Evolutionary conservation across 768 basidiomycete genomes (phyloP), one percentile per base, ranked within the genome.

Genomic region (Termitomyces sp.): DNA sequence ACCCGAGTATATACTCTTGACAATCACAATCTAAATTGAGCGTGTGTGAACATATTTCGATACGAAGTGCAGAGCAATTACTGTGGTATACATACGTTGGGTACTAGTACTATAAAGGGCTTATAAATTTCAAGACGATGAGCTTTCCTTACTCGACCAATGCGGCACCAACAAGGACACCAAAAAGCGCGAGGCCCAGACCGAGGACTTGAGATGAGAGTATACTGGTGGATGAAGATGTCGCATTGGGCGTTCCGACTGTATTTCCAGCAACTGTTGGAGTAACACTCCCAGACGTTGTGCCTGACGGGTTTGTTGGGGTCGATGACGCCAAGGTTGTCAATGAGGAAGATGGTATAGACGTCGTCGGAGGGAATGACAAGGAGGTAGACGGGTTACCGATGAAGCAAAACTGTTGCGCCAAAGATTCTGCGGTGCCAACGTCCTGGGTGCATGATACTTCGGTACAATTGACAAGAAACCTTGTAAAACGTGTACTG

Each of bases 351-450:
- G 55, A 48, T 18, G 53, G 22, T 27, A 32, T 47, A n/a, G 50
- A 50, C 13, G 56, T 59, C 15, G 60, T 47, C 6, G 58, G 44
- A 20, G 63, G 64, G 35, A 66, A 66, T 27, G 64, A 66, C 32
- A 66, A 55, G 4, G 64, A 61, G 12, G 58, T 50, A n/a, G 56
- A 56, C 16, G 54, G 43, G 40, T 47, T 61, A 16, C 59, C 61
- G 15, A 66, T 38, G 15, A 73, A 69, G 61, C 81, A 83, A 63
- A 81, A 81, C 57, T 71, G 68, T 56, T 79, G 72, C 1, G 79
- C 74, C 31, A 83, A 70, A 15, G 54, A 59, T 65, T 83, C 77
- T 5, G 75, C 72, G 4, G 71, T 61, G 15, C 63, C 25, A 1
- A 81, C 59, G 44, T 76, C 71, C 38, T 62, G 44, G 5, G 73